These are phyloP conservation scores for Barbarea vulgaris DNA, from an alignment of 345 rosid genomes.

Conservation along the genomic window DNA sequence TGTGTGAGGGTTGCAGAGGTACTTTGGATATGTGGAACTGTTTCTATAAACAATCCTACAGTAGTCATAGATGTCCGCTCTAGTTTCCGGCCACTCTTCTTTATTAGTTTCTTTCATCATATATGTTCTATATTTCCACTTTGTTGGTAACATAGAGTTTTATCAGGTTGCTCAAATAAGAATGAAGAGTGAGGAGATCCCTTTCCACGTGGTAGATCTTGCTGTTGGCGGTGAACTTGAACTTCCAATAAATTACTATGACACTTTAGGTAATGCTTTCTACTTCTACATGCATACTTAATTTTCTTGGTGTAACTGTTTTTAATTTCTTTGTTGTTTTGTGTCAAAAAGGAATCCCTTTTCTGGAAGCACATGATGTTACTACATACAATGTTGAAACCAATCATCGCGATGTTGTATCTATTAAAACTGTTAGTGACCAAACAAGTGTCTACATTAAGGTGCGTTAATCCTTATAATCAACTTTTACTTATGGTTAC, in stretches of 20 bases:
- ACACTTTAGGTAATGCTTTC: constrained; percentile 60
- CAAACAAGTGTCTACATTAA: constrained; percentile 59
- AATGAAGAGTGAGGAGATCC: constrained; percentile 52
- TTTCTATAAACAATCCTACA: background rate
- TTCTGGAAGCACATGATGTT: constrained; percentile 71
- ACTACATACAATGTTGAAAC: constrained; percentile 59
- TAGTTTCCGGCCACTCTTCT: background rate
- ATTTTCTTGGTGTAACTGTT: constrained; percentile 12
- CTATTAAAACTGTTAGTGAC: constrained; percentile 44
- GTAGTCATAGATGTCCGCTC: background rate
- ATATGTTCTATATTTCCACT: constrained; percentile 2
- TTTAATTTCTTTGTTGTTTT: constrained; percentile 26
- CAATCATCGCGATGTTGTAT: constrained; percentile 70
- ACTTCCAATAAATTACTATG: constrained; percentile 69
- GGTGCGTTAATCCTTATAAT: constrained; percentile 48
- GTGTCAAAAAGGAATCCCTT: constrained; percentile 63
- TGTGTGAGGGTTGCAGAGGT: constrained; percentile 96
- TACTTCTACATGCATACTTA: constrained; percentile 13
- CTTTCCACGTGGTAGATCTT: constrained; percentile 56
- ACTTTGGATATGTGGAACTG: constrained; percentile 17
- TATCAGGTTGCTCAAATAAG: constrained; percentile 88
- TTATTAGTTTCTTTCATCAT: background rate
- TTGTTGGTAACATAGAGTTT: constrained; percentile 25
- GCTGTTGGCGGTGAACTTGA: constrained; percentile 77
- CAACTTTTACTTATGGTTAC: background rate